A percentile compares a stretch with the other conserved stretches of the same genome.
Conservation (phyloP, 1,139 yeast genomes). For the Candida glucosophila region DNA sequence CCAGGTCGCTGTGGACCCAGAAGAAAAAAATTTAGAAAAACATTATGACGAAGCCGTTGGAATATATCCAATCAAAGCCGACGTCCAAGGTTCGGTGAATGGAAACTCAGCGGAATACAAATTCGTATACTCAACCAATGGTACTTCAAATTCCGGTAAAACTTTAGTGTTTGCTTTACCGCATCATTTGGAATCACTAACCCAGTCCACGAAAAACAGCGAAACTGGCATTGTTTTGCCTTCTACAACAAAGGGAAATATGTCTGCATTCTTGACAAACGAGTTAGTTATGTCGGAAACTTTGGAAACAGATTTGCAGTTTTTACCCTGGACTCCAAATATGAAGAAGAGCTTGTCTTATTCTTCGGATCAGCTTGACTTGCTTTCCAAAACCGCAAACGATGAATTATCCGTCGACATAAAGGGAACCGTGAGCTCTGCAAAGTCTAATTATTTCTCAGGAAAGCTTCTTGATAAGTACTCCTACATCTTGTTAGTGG, state of each 20-base stretch:
- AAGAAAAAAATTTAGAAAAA: slow-evolving; percentile 35
- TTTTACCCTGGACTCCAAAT: slow-evolving; percentile 50
- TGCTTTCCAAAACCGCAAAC: slow-evolving; percentile 48
- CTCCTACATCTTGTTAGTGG: slow-evolving; percentile 61
- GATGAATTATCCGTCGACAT: slow-evolving; percentile 53
- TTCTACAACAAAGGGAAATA: slow-evolving; percentile 60
- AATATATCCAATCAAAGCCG: slow-evolving; percentile 26
- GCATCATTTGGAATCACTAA: slow-evolving; percentile 54
- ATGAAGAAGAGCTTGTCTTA: slow-evolving; percentile 31
- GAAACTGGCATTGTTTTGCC: slow-evolving; percentile 43
- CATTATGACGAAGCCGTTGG: slow-evolving; percentile 31
- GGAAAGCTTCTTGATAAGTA: slow-evolving; percentile 73
- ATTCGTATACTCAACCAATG: slow-evolving; percentile 44
- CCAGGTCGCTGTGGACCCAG: slow-evolving; percentile 55
- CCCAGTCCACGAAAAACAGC: slow-evolving; percentile 20
- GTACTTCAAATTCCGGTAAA: slow-evolving; percentile 42
- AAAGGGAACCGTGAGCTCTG: slow-evolving; percentile 34
- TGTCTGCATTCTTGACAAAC: slow-evolving; percentile 52
- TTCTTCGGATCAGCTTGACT: slow-evolving; percentile 40
- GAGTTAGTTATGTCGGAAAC: slow-evolving; percentile 42
- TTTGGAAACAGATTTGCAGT: slow-evolving; percentile 40
- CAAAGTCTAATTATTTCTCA: slow-evolving; percentile 51
- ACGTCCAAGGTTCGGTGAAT: slow-evolving; percentile 18
- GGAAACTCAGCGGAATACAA: slow-evolving; percentile 42
- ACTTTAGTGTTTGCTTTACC: slow-evolving; percentile 63